phyloP scores from a whole-genome alignment of 2,329 filamentous ascomycete species.

The Hymenotorrendiella dingleyae region DNA sequence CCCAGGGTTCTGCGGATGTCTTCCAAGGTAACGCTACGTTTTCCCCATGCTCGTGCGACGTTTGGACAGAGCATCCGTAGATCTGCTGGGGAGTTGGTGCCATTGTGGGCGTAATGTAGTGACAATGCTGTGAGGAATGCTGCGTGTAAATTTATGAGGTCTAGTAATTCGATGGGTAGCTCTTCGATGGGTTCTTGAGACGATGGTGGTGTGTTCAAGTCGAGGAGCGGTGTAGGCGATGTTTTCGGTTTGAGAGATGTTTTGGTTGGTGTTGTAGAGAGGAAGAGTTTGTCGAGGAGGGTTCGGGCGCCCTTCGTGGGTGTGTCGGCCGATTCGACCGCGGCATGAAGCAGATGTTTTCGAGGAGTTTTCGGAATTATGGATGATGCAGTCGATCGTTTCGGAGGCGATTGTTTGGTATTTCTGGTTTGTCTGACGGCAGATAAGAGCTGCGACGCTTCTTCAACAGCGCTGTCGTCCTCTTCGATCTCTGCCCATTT shows the following conservation, averaged over 20 bases:
- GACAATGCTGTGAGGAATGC: constrained; percentile 63
- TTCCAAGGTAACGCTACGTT: constrained; percentile 56
- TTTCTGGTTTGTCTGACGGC: constrained; percentile 6
- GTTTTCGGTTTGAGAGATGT: constrained; percentile 14
- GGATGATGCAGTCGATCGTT: constrained; percentile 6
- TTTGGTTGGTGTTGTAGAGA: constrained; percentile 21
- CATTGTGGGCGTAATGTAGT: constrained; percentile 65
- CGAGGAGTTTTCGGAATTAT: constrained; percentile 23
- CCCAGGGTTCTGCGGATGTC: constrained; percentile 64
- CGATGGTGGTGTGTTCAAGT: constrained; percentile 10
- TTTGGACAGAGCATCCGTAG: constrained; percentile 54
- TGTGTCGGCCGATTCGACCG: constrained; percentile 20
- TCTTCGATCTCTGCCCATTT: constrained; percentile 19
- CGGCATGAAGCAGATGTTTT: constrained; percentile 14
- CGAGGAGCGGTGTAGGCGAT: constrained; percentile 13
- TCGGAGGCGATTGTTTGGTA: constrained; percentile 13
- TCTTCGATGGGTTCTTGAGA: constrained; percentile 3
- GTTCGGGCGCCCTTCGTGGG: constrained; percentile 28
- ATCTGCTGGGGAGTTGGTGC: constrained; percentile 56
- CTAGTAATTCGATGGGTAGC: constrained; percentile 47
- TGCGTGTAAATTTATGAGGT: constrained; percentile 58
- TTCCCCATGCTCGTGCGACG: constrained; percentile 66
- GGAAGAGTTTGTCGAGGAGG: constrained; percentile 27
- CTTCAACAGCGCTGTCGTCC: constrained; percentile 14
- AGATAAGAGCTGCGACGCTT: constrained; percentile 8